Evolutionary conservation across 257 asterid genomes (phyloP).

Genomic region (Plantago ovata): DNA sequence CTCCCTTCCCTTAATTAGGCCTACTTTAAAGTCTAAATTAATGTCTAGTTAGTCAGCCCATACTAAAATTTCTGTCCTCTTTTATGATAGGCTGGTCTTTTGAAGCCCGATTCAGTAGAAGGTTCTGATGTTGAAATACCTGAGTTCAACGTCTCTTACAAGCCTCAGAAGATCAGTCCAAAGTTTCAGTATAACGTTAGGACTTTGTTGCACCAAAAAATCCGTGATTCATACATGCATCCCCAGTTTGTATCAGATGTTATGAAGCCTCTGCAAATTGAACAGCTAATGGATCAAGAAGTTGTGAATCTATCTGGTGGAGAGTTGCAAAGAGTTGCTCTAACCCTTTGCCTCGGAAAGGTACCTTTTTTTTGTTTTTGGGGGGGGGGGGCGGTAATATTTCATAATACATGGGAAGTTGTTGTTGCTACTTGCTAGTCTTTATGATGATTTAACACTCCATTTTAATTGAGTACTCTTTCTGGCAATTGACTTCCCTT

Average conservation of each 20-base stretch:
- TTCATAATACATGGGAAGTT: too few species aligned
- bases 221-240: conserved; percentile 83
- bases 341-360: conserved; percentile 94
- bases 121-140: conserved; percentile 82
- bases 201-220: conserved; percentile 68
- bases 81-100: conserved; percentile 80
- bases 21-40: background rate
- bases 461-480: too few species aligned
- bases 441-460: too few species aligned
- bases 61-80: conserved; percentile 4
- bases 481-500: too few species aligned
- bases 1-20: background rate
- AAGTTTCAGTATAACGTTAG: conserved; percentile 66
- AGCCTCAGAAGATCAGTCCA: conserved; percentile 96
- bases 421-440: too few species aligned
- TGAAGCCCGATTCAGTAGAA: conserved; percentile 81
- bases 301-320: conserved; percentile 98
- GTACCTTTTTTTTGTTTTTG: conserved; percentile 30
- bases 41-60: conserved; percentile 3
- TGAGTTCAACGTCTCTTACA: conserved; percentile 91
- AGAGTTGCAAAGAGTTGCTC: conserved; percentile 96
- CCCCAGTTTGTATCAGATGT: conserved; percentile 96
- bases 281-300: conserved; percentile 95
- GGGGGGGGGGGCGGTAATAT: too few species aligned
- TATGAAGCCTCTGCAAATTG: conserved; percentile 96